Evolutionary conservation across 345 rosid species (phyloP).

Genomic region (Populus simonii): DNA sequence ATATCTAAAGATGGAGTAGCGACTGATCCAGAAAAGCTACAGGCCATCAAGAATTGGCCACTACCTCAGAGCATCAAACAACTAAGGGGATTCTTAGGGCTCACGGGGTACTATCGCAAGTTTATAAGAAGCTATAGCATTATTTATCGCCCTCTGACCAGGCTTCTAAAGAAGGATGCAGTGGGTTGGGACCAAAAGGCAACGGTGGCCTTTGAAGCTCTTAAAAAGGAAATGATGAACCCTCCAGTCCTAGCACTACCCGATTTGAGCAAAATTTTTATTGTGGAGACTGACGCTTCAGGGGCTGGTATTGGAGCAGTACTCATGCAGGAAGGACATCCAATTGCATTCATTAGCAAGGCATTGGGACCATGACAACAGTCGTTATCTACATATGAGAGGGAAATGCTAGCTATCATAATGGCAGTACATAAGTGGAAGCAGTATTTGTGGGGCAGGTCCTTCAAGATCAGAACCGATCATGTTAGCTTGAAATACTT

Average conservation of each 20-base stretch:
- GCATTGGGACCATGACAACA: neutral
- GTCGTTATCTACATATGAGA: neutral
- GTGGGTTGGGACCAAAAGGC: neutral
- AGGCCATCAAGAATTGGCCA: neutral
- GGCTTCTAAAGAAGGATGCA: neutral
- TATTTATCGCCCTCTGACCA: neutral
- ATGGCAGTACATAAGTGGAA: neutral
- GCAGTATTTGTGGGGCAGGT: neutral
- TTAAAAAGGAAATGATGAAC: neutral
- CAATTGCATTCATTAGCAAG: neutral
- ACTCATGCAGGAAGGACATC: neutral
- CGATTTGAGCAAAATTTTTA: neutral
- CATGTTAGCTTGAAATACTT: neutral
- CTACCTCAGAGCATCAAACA: too few species aligned
- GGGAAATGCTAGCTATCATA: neutral
- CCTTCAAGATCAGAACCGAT: neutral
- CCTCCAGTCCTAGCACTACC: neutral
- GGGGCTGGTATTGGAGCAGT: neutral
- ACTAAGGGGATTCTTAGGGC: neutral
- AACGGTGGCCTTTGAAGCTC: neutral
- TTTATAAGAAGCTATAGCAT: neutral
- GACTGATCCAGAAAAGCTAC: neutral
- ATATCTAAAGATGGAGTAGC: neutral
- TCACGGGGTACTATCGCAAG: neutral
- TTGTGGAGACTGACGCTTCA: neutral